phyloP scores from a whole-genome alignment of 192 early-diverging fungal species.

The Haplosporangium gracile region DNA sequence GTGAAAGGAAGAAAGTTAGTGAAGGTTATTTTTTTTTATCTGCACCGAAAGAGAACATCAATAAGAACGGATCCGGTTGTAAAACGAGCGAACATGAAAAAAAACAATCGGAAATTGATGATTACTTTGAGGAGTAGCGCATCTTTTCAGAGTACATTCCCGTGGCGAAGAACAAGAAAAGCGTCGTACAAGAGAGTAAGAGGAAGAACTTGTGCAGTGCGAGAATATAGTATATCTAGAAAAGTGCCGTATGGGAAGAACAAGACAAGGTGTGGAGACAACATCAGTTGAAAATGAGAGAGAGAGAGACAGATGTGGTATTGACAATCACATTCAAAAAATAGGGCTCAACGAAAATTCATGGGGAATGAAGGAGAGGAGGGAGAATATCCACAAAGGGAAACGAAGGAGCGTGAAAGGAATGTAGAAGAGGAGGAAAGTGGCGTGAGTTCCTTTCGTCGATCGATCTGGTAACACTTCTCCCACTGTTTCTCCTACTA shows the following conservation, averaged over 20 bases:
- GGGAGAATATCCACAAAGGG: not conserved
- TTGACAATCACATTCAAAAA: slow-evolving; percentile 1
- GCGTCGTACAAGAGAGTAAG: slow-evolving; percentile 48
- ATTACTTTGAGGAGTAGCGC: slow-evolving; percentile 68
- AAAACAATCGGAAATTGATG: not conserved
- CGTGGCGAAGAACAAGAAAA: slow-evolving; percentile 67
- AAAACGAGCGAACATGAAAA: not conserved
- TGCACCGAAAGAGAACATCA: not conserved
- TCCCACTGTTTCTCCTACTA: not conserved
- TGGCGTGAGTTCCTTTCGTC: not conserved
- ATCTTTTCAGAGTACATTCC: slow-evolving; percentile 72
- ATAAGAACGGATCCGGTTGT: not conserved
- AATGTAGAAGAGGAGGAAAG: not conserved
- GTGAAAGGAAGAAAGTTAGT: not conserved
- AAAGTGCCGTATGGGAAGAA: not conserved
- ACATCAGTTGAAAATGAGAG: not conserved
- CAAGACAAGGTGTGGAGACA: not conserved
- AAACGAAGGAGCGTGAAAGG: not conserved
- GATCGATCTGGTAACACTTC: not conserved
- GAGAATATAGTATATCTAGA: slow-evolving; percentile 44
- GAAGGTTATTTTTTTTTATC: not conserved
- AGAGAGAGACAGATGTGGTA: not conserved
- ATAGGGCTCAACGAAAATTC: slow-evolving; percentile 4
- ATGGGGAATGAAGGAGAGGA: not conserved
- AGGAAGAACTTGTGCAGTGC: slow-evolving; percentile 56